Evolutionary conservation across 352 stramenopile species (phyloP).

Genomic region (Blastocystis sp.): DNA sequence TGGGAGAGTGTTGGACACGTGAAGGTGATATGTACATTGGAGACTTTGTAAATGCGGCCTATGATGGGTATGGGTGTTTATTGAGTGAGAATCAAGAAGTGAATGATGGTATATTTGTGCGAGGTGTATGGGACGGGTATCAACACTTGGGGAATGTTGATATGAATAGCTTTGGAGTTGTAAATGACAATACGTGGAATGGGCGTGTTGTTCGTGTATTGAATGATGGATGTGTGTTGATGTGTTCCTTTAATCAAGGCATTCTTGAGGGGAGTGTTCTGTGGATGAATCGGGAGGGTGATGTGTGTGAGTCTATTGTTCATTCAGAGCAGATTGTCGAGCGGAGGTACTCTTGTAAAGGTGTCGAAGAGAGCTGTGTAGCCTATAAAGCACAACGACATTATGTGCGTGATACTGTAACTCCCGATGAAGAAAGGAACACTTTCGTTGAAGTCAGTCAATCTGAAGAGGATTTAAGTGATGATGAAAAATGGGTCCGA

Average conservation of each 20-base stretch:
- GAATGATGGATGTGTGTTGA: neutral
- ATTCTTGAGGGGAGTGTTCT: neutral
- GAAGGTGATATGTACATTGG: neutral
- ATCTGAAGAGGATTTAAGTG: too few species aligned
- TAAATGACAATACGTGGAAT: neutral
- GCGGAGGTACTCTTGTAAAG: neutral
- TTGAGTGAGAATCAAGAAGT: neutral
- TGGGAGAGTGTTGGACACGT: neutral
- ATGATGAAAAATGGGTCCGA: too few species aligned
- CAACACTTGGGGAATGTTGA: neutral
- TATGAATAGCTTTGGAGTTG: neutral
- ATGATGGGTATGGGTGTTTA: neutral
- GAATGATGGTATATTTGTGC: neutral
- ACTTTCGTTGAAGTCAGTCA: too few species aligned
- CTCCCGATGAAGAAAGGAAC: too few species aligned
- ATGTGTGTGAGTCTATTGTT: neutral
- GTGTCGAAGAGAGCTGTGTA: neutral
- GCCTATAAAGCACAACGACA: neutral
- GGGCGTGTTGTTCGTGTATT: neutral
- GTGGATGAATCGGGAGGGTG: neutral
- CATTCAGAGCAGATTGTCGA: neutral
- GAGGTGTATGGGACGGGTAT: neutral
- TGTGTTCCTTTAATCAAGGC: neutral
- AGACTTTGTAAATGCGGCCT: neutral
- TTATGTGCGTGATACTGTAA: neutral